phyloP scores from a whole-genome alignment of 1,284 basidiomycete species.

The Ustilago bromivora region DNA sequence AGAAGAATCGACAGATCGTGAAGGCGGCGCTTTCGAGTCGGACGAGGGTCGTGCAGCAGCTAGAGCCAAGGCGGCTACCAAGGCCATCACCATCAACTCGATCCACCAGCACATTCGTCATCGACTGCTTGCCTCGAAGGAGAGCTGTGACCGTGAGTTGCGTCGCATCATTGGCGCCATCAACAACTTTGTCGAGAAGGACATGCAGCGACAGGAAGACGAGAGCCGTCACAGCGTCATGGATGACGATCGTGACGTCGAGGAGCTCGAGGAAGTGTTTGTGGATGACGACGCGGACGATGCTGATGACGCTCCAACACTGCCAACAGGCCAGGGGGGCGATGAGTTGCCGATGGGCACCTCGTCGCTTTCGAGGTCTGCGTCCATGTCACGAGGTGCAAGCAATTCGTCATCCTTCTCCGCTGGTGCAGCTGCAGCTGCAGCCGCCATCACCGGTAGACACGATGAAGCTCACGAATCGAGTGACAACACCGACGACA shows the following conservation, averaged over 20 bases:
- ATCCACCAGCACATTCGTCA: slow-evolving; percentile 92
- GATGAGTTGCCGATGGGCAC: background rate
- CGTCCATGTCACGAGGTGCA: slow-evolving; percentile 34
- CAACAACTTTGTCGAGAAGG: slow-evolving; percentile 91
- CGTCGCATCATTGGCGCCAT: slow-evolving; percentile 91
- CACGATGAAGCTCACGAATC: slow-evolving; percentile 11
- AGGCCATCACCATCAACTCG: slow-evolving; percentile 72
- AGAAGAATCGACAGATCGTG: slow-evolving; percentile 15
- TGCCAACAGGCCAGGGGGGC: slow-evolving; percentile 1
- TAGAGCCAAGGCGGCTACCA: slow-evolving; percentile 35
- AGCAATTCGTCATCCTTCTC: slow-evolving; percentile 40
- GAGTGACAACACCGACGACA: background rate
- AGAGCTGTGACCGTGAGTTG: slow-evolving; percentile 94
- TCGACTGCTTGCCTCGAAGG: slow-evolving; percentile 91
- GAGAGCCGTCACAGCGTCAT: slow-evolving; percentile 67
- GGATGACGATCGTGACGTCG: slow-evolving; percentile 39
- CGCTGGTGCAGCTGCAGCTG: slow-evolving; percentile 37
- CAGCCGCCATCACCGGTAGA: slow-evolving; percentile 35
- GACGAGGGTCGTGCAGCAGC: slow-evolving; percentile 41
- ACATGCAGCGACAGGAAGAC: slow-evolving; percentile 78
- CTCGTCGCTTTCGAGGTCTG: slow-evolving; percentile 16
- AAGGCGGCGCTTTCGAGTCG: slow-evolving; percentile 27
- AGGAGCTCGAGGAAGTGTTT: slow-evolving; percentile 75
- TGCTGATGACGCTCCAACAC: slow-evolving; percentile 5
- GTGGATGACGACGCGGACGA: slow-evolving; percentile 35